phyloP scores from a whole-genome alignment of 2,329 filamentous ascomycete species.

The Fusarium sp. region DNA sequence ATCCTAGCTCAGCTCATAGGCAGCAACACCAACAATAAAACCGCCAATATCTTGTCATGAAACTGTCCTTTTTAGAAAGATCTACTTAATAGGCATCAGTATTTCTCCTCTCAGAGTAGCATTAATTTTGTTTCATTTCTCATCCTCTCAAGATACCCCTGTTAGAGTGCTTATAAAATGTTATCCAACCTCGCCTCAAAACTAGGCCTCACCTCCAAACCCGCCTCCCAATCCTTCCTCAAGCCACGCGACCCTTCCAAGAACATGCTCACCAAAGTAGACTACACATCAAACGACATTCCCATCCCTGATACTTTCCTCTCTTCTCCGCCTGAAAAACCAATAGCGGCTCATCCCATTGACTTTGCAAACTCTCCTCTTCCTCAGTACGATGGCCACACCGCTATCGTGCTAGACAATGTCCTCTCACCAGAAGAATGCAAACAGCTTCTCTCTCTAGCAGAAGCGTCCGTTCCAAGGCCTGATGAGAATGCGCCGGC shows the following conservation, averaged over 20 bases:
- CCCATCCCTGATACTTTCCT: conserved; percentile 59
- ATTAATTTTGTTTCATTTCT: not conserved
- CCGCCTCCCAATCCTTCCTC: not conserved
- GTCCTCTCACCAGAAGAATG: conserved; percentile 69
- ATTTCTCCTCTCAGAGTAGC: not conserved
- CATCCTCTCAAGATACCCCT: not conserved
- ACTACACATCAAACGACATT: conserved; percentile 49
- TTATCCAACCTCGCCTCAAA: conserved; percentile 39
- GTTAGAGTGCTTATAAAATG: conserved; percentile 22
- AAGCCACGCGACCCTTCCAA: conserved; percentile 10
- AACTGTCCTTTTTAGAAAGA: not conserved
- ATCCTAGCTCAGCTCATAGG: conserved; percentile 1
- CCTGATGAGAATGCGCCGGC: conserved; percentile 42
- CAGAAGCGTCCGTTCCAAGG: conserved; percentile 60
- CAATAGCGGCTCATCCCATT: conserved; percentile 58
- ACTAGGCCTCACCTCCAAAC: conserved; percentile 27
- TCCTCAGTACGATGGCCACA: conserved; percentile 61
- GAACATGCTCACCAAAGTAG: not conserved
- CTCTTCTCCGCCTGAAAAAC: conserved; percentile 48
- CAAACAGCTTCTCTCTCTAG: conserved; percentile 59
- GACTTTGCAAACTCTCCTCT: conserved; percentile 62
- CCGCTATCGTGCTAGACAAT: conserved; percentile 70
- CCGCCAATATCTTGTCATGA: not conserved
- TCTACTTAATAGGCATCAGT: conserved; percentile 3
- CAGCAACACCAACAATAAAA: conserved; percentile 18